These are phyloP conservation scores for Voacanga thouarsii DNA, from an alignment of 257 asterid genomes.

Conservation along the genomic window DNA sequence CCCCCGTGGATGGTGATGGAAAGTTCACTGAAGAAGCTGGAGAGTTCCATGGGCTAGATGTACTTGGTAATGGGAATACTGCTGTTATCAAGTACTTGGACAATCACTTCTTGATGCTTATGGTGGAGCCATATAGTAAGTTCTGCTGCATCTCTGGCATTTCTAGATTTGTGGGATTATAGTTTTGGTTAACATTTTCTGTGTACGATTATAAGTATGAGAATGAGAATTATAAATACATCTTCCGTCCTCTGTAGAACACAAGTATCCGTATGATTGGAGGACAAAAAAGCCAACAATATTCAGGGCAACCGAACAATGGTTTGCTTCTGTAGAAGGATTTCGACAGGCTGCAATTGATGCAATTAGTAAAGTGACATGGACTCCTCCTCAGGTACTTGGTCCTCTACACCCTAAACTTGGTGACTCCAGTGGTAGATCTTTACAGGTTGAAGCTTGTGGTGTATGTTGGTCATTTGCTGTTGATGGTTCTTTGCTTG, in stretches of 20 bases:
- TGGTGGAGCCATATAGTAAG: slow-evolving; percentile 98
- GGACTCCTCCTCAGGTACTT: slow-evolving; percentile 89
- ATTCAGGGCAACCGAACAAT: slow-evolving; percentile 98
- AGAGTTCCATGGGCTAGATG: slow-evolving; percentile 76
- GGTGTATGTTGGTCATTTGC: not conserved
- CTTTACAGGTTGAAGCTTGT: not conserved
- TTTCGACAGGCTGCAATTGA: slow-evolving; percentile 88
- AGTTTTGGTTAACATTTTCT: not conserved
- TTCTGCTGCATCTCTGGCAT: slow-evolving; percentile 20
- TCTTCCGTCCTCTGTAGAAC: slow-evolving; percentile 49
- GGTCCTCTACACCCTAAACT: not conserved
- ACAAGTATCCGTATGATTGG: slow-evolving; percentile 99
- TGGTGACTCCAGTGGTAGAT: not conserved
- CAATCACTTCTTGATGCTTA: slow-evolving; percentile 60
- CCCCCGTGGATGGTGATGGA: slow-evolving; percentile 96
- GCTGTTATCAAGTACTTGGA: slow-evolving; percentile 85
- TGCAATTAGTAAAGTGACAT: slow-evolving; percentile 72
- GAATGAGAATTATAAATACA: slow-evolving; percentile 2
- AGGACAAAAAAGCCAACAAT: slow-evolving; percentile 96
- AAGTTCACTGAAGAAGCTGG: slow-evolving; percentile 93
- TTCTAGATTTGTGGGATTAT: slow-evolving; percentile 9
- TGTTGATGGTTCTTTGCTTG: not conserved
- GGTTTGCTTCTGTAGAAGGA: slow-evolving; percentile 99
- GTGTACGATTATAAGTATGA: slow-evolving; percentile 7
- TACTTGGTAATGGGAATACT: slow-evolving; percentile 79